Evolutionary conservation across 768 basidiomycete species (phyloP), one percentile per base, ranked within the genome.

Genomic region (Tephrocybe sp.): DNA sequence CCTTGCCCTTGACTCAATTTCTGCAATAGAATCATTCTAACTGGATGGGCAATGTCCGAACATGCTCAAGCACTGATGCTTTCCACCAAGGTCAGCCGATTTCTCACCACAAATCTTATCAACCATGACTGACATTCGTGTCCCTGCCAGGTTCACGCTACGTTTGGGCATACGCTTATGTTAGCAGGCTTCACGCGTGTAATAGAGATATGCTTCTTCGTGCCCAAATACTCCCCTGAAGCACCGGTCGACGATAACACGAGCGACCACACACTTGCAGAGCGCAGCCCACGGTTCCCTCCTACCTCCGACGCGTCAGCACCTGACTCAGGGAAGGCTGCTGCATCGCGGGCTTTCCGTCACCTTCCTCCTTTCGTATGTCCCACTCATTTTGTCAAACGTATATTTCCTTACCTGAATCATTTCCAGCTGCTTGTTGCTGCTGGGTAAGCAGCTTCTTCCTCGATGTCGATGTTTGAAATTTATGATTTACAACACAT

Each of bases 11-110:
- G 7, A 10, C 33, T 19, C 44, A 44, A 54, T 3, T 22, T 19
- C 6, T 4, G 52, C 12, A 35, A 32, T 52, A 92, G 88, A 42
- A 86, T 95, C 56, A 84, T 92, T 51, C 73, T 97, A 52, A 97
- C 95, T 0, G 95, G 95, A 5, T 96, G 89, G 85, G 93, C 87
- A 0, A 95, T 97, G 89, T 88, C 89, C 0, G 84, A 90, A 39
- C 94, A 97, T 57, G 81, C 82, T 0, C 94, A 98, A 70, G 83
- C 81, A 4, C 74, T 93, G 43, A 85, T 84, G 82, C 73, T 95
- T 34, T 92, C 92, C 0, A 90, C 92, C 1, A 84, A 83, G 72
- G 91, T 91, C 47, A 42, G 46, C 31, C 30, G 43, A 17, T 14
- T 14, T 16, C 59, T 38, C 13, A 23, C 17, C 23, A 30, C 31